phyloP scores from a whole-genome alignment of 441 rosid genomes.

The Arabidopsis lyrata region DNA sequence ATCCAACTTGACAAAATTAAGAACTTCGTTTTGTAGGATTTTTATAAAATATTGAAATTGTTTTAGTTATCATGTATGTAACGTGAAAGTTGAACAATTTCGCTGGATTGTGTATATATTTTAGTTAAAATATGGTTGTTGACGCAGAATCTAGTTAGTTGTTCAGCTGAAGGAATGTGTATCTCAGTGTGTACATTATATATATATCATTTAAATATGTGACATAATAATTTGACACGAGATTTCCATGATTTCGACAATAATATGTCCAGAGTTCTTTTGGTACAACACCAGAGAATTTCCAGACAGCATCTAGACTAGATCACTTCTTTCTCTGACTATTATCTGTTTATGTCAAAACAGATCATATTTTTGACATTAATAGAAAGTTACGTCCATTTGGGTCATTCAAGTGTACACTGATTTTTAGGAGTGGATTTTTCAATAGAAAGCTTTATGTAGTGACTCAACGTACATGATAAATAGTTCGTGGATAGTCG shows the following conservation, averaged over 20 bases:
- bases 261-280: background rate
- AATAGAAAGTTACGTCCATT: slow-evolving; percentile 8
- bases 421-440: background rate
- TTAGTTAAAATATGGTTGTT: slow-evolving; percentile 39
- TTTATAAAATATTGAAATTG: background rate
- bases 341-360: background rate
- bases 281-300: slow-evolving; percentile 17
- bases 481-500: background rate
- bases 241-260: slow-evolving; percentile 28
- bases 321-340: slow-evolving; percentile 1
- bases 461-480: background rate
- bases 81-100: slow-evolving; percentile 38
- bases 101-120: slow-evolving; percentile 3
- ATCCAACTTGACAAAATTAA: slow-evolving; percentile 27
- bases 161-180: slow-evolving; percentile 32
- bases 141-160: slow-evolving; percentile 40
- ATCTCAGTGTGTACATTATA: background rate
- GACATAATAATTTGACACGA: slow-evolving; percentile 5
- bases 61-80: slow-evolving; percentile 18
- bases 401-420: background rate
- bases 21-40: slow-evolving; percentile 1
- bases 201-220: background rate
- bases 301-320: slow-evolving; percentile 20
- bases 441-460: background rate
- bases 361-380: background rate